Base-by-base conservation (phyloP, 2,329 filamentous ascomycete species). In the Colletotrichum sublineola region DNA sequence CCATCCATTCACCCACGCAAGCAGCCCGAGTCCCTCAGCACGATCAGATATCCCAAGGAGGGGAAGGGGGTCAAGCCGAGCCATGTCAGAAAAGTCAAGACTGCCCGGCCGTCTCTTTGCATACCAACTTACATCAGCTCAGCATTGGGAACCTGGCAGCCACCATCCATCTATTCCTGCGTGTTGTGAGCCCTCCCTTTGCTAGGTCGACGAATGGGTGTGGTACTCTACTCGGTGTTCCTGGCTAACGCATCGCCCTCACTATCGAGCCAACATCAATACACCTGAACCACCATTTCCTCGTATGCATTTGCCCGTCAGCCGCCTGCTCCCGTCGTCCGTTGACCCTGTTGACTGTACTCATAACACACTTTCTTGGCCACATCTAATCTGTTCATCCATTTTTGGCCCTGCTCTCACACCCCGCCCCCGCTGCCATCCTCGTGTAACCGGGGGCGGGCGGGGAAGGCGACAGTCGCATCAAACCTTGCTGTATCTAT, bases 171-270 rank as follows among this genome's bases (percentile, higher is more conserved):
- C 8, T 9, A 46, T n/a, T 46, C 20, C 44, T 46, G 18, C 44
- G 8, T 14, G n/a, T 46, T 7, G 44, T 40, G 24, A 33, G 46
- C 44, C 52, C n/a, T 52, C 44, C 52, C n/a, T 52, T 38, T 11
- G 46, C 40, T 33, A 33, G 44, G 44, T 6, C 50, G 50, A 44
- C 15, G 20, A 64, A 55, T 63, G 40, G 67, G 62, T 71, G 71
- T 73, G n/a, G 42, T 67, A 14, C 48, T 73, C 52, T 57, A 52
- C 9, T 38, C 36, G 36, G 53, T 40, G 71, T 73, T 71, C 71
- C 71, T 71, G 71, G 62, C 71, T 71, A 67, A 71, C 61, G 62
- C 62, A 63, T 44, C n/a, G 38, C n/a, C 24, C 46, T 44, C 42
- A 44, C 64, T 62, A 20, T 68, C 38, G 40, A 40, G 52, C 20